Evolutionary conservation across 2,329 filamentous ascomycete genomes (phyloP).

Genomic region (Aspergillus luchuensis): DNA sequence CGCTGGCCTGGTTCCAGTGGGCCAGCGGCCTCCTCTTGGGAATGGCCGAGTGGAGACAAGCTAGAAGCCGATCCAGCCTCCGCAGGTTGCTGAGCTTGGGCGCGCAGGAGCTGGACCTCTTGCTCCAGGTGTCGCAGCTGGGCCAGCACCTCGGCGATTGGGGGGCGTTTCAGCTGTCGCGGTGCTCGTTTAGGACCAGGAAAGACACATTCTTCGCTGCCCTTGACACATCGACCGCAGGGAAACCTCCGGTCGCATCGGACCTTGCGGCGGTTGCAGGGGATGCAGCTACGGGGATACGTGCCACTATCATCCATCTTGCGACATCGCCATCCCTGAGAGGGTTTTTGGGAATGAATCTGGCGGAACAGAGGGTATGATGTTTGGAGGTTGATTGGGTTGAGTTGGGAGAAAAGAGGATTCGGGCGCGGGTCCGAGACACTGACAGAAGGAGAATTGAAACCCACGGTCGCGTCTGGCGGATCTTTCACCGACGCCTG

Average conservation of each 20-base stretch:
- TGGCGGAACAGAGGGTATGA: no score
- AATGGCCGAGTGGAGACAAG: neutral
- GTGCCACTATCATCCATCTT: neutral
- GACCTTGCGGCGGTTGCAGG: slow-evolving; percentile 36
- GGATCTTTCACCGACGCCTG: no score
- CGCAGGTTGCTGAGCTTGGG: neutral
- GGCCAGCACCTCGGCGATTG: slow-evolving; percentile 19
- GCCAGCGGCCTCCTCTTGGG: neutral
- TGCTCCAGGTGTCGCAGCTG: slow-evolving; percentile 22
- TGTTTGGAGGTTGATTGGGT: no score
- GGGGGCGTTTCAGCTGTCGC: slow-evolving; percentile 23
- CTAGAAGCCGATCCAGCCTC: neutral
- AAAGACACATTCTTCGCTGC: slow-evolving; percentile 18
- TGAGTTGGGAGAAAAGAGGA: no score
- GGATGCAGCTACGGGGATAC: slow-evolving; percentile 26
- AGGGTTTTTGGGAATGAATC: no score
- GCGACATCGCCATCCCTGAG: no score
- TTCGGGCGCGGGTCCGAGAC: no score
- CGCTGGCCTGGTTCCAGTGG: neutral
- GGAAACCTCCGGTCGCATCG: slow-evolving; percentile 36
- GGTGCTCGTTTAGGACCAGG: slow-evolving; percentile 23
- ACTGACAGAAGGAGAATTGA: no score
- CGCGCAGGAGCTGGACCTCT: slow-evolving; percentile 20
- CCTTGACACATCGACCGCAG: slow-evolving; percentile 25
- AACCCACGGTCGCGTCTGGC: no score